phyloP scores from a whole-genome alignment of 768 basidiomycete species.

The Royoungia palumana region DNA sequence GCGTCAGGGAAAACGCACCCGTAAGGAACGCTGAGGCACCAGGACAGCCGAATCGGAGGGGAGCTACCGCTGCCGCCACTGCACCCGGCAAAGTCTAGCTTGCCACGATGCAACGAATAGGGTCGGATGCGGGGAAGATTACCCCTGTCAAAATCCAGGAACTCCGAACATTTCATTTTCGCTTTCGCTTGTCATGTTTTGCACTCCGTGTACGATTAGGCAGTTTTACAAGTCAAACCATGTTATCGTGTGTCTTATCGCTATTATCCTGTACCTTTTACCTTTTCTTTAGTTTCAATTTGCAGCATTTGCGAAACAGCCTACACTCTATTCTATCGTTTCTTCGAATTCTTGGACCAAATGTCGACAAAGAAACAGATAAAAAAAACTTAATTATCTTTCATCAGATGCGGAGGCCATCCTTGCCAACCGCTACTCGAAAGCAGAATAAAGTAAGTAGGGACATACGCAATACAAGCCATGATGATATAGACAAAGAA shows the following conservation, averaged over 20 bases:
- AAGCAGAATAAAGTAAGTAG: slow-evolving; percentile 32
- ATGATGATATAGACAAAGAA: slow-evolving; percentile 27
- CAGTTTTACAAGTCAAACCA: not conserved
- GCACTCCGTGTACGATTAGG: slow-evolving; percentile 25
- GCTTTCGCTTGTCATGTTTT: slow-evolving; percentile 7
- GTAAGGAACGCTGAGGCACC: slow-evolving; percentile 41
- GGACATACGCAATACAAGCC: slow-evolving; percentile 27
- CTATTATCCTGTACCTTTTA: slow-evolving; percentile 12
- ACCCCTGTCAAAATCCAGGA: not conserved
- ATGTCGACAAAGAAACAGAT: not conserved
- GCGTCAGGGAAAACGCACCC: slow-evolving; percentile 48
- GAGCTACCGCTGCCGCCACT: slow-evolving; percentile 39
- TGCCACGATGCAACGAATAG: slow-evolving; percentile 42
- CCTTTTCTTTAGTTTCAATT: not conserved
- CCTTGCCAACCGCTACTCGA: slow-evolving; percentile 13
- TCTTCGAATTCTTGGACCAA: not conserved
- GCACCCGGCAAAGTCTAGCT: slow-evolving; percentile 42
- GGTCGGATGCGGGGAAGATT: slow-evolving; percentile 1
- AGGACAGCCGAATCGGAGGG: slow-evolving; percentile 43
- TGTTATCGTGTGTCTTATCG: not conserved
- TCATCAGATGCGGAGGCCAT: slow-evolving; percentile 7
- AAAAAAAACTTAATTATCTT: slow-evolving; percentile 26
- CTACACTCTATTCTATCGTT: not conserved
- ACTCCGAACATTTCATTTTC: not conserved
- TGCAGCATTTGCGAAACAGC: too few relatives aligned